Base-by-base conservation (phyloP, 1,284 basidiomycete genomes). In the Peniophora sp. region DNA sequence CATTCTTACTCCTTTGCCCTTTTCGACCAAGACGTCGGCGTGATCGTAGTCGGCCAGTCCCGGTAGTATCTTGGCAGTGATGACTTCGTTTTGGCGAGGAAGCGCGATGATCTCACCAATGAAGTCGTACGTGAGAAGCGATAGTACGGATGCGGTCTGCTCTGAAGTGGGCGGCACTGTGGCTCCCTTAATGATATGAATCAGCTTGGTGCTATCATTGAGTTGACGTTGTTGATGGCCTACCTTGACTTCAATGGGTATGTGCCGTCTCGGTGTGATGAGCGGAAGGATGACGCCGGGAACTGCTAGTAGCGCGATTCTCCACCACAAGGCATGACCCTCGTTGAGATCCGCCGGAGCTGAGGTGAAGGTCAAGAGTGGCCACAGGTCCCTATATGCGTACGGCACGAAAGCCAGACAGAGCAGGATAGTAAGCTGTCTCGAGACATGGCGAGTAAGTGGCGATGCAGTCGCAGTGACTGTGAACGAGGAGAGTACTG, bases 371-470 rank as follows among this genome's bases (percentile, higher is more conserved):
- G 80, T 85, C n/a, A 73, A 67, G 3, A 84, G 61, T 8, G 85
- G 84, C 64, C 73, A 79, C 18, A 87, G 51, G 61, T 88, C 83
- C n/a, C 84, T 75, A 60, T 82, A 83, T 6, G 68, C 64, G 60
- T 78, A 85, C 6, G 27, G 27, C 6, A 32, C 12, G 6, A 32
- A 32, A 5, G 27, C 27, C 5, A 32, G 27, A 12, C 27, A 32
- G 12, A 32, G 27, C 27, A 32, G 27, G 12, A 32, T 5, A 5
- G 27, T 32, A 12, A 32, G 27, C 6, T 32, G 27, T 6, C 27
- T 5, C 27, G 27, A 32, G 12, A 32, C 27, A 32, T 6, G 27
- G 12, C 12, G 27, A 32, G 27, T 12, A 12, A 32, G 27, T 12
- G 27, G 27, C 27, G 27, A 32, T 32, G 6, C 27, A 32, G 27